These are phyloP conservation scores for Macaranga tanarius DNA, from an alignment of 441 rosid genomes.

Conservation along the genomic window DNA sequence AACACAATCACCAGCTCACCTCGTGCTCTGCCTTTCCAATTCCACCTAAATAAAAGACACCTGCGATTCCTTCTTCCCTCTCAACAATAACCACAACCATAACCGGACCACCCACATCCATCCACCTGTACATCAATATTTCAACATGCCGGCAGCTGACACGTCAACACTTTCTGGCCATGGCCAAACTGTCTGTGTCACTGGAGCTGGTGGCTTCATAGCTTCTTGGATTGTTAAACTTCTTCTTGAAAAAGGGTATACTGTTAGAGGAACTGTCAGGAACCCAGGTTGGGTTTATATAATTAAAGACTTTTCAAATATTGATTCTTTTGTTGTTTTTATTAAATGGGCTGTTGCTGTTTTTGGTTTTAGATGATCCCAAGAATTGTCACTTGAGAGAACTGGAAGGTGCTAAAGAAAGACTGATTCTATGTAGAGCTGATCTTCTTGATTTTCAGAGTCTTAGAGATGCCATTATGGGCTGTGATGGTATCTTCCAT, in stretches of 20 bases:
- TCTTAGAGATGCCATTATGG: conserved; percentile 58
- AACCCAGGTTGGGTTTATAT: conserved; percentile 53
- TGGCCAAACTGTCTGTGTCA: conserved; percentile 77
- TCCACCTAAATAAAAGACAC: background rate
- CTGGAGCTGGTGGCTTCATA: conserved; percentile 94
- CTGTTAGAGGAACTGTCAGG: conserved; percentile 73
- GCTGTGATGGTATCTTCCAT: conserved; percentile 89
- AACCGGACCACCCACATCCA: too few relatives aligned
- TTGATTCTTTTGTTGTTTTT: background rate
- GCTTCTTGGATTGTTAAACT: conserved; percentile 91
- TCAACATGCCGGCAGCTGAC: conserved; percentile 50
- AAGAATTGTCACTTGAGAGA: conserved; percentile 79
- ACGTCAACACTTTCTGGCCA: conserved; percentile 45
- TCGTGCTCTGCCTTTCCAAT: background rate
- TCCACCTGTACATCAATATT: background rate
- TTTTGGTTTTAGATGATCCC: conserved; percentile 51
- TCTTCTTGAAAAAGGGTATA: conserved; percentile 70
- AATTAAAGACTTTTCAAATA: background rate
- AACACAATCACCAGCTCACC: background rate
- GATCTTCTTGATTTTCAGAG: conserved; percentile 74
- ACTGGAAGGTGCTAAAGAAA: conserved; percentile 81
- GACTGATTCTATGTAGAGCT: conserved; percentile 63
- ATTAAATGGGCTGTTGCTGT: background rate
- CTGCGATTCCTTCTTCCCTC: background rate
- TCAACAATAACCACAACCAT: background rate